Evolutionary conservation across 495 filamentous ascomycete genomes (phyloP), one percentile per base, ranked within the genome.

Genomic region (Pyrenula massariospora): DNA sequence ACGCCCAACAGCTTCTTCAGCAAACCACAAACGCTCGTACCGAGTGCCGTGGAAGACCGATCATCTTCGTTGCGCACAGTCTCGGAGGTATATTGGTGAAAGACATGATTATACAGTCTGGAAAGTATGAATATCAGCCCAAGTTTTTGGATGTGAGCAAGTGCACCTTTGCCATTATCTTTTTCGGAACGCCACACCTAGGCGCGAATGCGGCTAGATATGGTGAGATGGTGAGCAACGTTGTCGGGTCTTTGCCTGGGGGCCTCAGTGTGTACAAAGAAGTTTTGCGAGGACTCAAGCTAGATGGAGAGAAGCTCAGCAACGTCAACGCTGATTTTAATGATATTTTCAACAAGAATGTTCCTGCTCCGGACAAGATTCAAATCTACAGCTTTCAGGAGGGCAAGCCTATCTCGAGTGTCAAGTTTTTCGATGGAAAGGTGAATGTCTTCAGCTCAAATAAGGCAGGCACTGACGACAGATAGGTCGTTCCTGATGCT

Each of bases 181-280:
- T 76, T 56, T 62, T 76, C 8, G 68, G 71, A 1, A 73, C 71
- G 22, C 73, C 73, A 10, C 73, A 77, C 56, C 58, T 51, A 23
- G 71, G 70, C 1, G 11, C 68, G 25, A 60, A 59, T 21, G 62
- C 72, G 15, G 73, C 67, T 20, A 10, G 54, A 20, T 74, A 64
- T 64, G 68, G 66, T 56, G 42, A 11, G 42, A 11, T 48, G 42
- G 11, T 48, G 42, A 48, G 42, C 19, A 48, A 48, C 19, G 19
- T 48, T 48, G 42, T 48, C 19, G 42, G 19, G 19, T 11, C 42
- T 11, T 19, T 48, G 42, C 11, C 11, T 11, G 19, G 11, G 11
- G 42, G 42, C 11, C 19, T 48, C 19, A 48, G 42, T 19, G 19
- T 19, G 11, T 48, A 48, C 42, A 48, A 48, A 48, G 42, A 19